These are phyloP conservation scores for Cocos nucifera DNA, from an alignment of 176 grass and related monocot genomes.

Conservation along the genomic window DNA sequence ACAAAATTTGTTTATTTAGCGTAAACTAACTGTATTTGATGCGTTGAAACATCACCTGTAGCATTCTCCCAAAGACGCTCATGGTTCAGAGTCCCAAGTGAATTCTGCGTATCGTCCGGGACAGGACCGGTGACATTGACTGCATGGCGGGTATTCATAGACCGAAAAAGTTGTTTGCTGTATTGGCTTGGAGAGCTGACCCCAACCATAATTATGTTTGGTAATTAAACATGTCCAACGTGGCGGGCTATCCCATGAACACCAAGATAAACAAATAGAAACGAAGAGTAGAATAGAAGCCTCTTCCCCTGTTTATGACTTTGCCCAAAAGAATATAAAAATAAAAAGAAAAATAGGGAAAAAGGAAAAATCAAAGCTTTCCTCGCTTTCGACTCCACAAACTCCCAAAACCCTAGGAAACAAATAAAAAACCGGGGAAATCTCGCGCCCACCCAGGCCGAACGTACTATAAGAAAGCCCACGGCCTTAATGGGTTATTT, in stretches of 20 bases:
- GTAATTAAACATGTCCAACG: not conserved
- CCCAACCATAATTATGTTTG: not conserved
- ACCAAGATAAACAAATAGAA: not conserved
- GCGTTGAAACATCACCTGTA: too few relatives aligned
- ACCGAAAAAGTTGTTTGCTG: not conserved
- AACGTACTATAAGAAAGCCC: not conserved
- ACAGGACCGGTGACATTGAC: too few relatives aligned
- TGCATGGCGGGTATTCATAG: too few relatives aligned
- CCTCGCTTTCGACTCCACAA: not conserved
- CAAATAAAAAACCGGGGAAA: not conserved
- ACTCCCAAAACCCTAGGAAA: slow-evolving; percentile 2
- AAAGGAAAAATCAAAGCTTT: not conserved
- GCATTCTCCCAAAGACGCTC: too few relatives aligned
- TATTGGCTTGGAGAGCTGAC: not conserved
- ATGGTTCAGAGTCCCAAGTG: too few relatives aligned
- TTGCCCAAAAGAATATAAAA: too few relatives aligned
- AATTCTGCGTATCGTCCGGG: too few relatives aligned
- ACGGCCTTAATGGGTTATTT: too few relatives aligned
- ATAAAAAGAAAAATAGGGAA: too few relatives aligned
- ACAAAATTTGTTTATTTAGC: too few relatives aligned
- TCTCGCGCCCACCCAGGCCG: not conserved
- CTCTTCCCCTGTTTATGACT: not conserved
- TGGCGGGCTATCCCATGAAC: not conserved
- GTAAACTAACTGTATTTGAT: too few relatives aligned
- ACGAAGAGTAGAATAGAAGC: not conserved